Conservation (phyloP, 768 basidiomycete genomes). For the Lenzites betulinus region DNA sequence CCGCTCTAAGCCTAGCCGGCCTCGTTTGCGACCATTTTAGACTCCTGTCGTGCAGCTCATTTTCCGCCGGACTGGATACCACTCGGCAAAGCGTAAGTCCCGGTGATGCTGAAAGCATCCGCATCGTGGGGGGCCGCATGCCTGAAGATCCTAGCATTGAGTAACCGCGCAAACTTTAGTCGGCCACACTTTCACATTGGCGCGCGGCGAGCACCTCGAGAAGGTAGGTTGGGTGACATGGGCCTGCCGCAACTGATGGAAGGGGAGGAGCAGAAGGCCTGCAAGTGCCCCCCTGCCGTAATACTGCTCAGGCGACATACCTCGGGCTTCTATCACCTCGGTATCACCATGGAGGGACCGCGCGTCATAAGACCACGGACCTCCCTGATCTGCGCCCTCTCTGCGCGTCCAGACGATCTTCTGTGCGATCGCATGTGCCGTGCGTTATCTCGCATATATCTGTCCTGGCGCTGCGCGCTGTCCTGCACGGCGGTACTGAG, state of each 20-base stretch:
- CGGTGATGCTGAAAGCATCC: neutral
- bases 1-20: neutral
- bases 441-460: conserved; percentile 15
- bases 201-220: conserved; percentile 16
- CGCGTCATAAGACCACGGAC: conserved; percentile 17
- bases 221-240: conserved; percentile 12
- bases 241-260: conserved; percentile 16
- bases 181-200: conserved; percentile 16
- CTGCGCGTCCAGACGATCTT: conserved; percentile 5
- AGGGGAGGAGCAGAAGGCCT: conserved; percentile 11
- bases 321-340: conserved; percentile 19
- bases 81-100: conserved; percentile 14
- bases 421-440: neutral
- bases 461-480: neutral
- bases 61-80: conserved; percentile 1
- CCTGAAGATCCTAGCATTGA: conserved; percentile 17
- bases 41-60: neutral
- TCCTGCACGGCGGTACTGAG: conserved; percentile 16
- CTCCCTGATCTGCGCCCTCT: conserved; percentile 10
- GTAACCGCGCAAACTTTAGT: conserved; percentile 10
- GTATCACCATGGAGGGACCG: conserved; percentile 16
- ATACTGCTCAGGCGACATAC: conserved; percentile 6
- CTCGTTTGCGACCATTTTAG: conserved; percentile 7
- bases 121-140: conserved; percentile 6
- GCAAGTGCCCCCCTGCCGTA: conserved; percentile 11